Percentiles rank a stretch among this genome's conserved stretches.
Evolutionary conservation across 2,329 filamentous ascomycete genomes (phyloP).

Genomic region (Amphichorda felina): DNA sequence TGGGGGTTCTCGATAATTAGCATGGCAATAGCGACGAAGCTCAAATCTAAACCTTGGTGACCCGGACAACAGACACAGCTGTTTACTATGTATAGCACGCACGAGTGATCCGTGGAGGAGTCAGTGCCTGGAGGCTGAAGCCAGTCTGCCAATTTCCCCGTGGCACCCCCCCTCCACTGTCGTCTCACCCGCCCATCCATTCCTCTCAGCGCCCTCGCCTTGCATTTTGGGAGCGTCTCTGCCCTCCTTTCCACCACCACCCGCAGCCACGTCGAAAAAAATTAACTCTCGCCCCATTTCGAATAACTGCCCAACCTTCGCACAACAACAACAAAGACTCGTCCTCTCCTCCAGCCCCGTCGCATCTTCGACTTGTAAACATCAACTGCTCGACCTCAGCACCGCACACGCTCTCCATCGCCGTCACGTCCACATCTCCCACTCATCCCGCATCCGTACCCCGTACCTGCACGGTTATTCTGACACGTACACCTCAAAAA

Average conservation of each 20-base stretch:
- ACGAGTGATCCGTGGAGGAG: no score
- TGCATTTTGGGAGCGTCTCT: no score
- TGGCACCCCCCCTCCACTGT: no score
- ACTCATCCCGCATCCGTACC: no score
- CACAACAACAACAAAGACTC: not conserved
- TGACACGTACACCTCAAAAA: not conserved
- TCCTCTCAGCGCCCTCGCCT: not conserved
- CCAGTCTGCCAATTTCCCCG: no score
- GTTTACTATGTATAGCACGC: no score
- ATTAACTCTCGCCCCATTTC: slow-evolving; percentile 1
- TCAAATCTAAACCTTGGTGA: no score
- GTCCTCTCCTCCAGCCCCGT: not conserved
- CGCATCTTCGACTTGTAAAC: not conserved
- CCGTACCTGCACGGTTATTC: not conserved
- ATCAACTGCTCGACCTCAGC: not conserved
- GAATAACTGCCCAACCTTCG: no score
- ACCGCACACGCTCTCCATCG: not conserved
- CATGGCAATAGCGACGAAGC: no score
- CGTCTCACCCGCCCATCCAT: not conserved
- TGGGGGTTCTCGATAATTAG: no score
- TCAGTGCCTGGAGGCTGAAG: no score
- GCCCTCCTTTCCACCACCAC: not conserved
- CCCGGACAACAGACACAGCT: no score
- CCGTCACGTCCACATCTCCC: not conserved
- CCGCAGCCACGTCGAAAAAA: not conserved